Evolutionary conservation across 2,329 filamentous ascomycete genomes (phyloP).

Genomic region (Trichophyton verrucosum): DNA sequence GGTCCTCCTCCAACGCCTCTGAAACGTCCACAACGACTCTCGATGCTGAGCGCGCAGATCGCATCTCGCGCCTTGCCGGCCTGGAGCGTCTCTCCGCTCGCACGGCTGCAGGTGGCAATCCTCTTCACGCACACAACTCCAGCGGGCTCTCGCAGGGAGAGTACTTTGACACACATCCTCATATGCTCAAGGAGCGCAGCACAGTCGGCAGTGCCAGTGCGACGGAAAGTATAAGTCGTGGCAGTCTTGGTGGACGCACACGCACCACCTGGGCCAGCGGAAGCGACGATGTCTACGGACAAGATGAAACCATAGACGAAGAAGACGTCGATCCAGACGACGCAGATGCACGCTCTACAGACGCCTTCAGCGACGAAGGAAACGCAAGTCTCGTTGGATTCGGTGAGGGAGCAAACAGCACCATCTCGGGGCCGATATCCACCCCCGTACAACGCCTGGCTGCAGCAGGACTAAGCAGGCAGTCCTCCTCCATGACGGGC

Average conservation of each 20-base stretch:
- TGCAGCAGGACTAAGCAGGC: conserved; percentile 17
- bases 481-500: conserved; percentile 22
- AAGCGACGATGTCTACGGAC: conserved; percentile 57
- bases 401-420: conserved; percentile 79
- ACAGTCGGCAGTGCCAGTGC: conserved; percentile 86
- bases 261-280: conserved; percentile 52
- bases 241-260: conserved; percentile 53
- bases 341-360: conserved; percentile 53
- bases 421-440: conserved; percentile 64
- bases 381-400: conserved; percentile 79
- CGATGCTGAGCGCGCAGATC: conserved; percentile 84
- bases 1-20: conserved; percentile 47
- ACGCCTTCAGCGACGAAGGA: conserved; percentile 76
- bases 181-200: conserved; percentile 61
- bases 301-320: conserved; percentile 47
- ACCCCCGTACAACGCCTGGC: conserved; percentile 39
- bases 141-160: conserved; percentile 30
- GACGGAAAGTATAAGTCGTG: conserved; percentile 65
- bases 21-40: conserved; percentile 56
- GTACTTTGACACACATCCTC: conserved; percentile 55
- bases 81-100: conserved; percentile 67
- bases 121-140: conserved; percentile 5
- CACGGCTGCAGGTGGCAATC: conserved; percentile 39
- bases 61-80: conserved; percentile 88
- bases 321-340: conserved; percentile 59